Percentiles rank a stretch among this genome's conserved stretches.
These are phyloP conservation scores for Penicillium tannophilum DNA, from an alignment of 495 filamentous ascomycete species.

Conservation along the genomic window DNA sequence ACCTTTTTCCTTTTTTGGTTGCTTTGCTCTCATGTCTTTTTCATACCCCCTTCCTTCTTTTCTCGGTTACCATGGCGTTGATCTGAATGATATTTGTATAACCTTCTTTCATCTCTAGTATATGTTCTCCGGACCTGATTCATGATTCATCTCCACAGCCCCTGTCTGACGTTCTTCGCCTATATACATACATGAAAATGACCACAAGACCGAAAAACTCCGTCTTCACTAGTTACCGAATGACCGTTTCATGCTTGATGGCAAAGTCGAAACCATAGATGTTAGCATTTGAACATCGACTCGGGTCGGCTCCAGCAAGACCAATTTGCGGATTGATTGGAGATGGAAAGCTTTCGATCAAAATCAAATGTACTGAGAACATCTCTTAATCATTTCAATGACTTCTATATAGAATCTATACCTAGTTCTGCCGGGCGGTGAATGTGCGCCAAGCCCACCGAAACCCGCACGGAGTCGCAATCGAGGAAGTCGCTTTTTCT, in stretches of 20 bases:
- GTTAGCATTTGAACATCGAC: neutral
- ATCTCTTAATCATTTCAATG: neutral
- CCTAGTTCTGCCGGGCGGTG: constrained; percentile 32
- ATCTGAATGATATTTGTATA: constrained; percentile 24
- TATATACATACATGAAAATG: neutral
- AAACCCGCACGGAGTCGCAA: constrained; percentile 35
- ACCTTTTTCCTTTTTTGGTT: constrained; percentile 8
- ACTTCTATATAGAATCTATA: neutral
- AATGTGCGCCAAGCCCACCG: constrained; percentile 26
- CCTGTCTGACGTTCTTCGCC: neutral
- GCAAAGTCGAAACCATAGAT: neutral
- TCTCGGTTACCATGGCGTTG: constrained; percentile 3
- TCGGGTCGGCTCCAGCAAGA: neutral
- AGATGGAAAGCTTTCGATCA: too few species aligned
- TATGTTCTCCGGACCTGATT: constrained; percentile 9
- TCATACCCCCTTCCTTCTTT: constrained; percentile 8
- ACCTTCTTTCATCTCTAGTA: constrained; percentile 6
- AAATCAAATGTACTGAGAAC: too few species aligned
- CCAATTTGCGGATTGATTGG: too few species aligned
- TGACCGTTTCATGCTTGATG: neutral
- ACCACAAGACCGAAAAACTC: neutral
- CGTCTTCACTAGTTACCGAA: neutral
- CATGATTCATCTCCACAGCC: neutral
- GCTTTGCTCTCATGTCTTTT: constrained; percentile 1
- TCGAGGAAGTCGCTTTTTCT: constrained; percentile 36